phyloP scores from a whole-genome alignment of 345 rosid species.

The Populus davidiana region DNA sequence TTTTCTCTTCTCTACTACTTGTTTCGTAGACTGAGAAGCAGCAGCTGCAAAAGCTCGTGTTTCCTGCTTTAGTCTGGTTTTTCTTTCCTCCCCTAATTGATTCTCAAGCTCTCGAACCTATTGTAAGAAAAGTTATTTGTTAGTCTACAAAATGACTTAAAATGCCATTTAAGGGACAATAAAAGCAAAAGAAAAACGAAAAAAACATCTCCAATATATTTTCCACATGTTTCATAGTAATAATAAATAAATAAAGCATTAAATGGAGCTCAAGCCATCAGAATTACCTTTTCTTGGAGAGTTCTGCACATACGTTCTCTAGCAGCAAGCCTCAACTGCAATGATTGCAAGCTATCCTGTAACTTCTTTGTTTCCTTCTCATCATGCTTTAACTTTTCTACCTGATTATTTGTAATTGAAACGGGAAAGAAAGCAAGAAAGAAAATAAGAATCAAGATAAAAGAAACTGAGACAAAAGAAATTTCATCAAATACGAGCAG shows the following conservation, averaged over 20 bases:
- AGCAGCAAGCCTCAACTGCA: slow-evolving; percentile 76
- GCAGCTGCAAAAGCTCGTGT: slow-evolving; percentile 48
- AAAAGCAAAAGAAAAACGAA: background rate
- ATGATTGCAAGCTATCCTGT: slow-evolving; percentile 72
- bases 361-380: slow-evolving; percentile 88
- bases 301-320: slow-evolving; percentile 68
- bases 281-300: slow-evolving; percentile 81
- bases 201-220: background rate
- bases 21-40: slow-evolving; percentile 44
- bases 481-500: background rate
- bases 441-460: background rate
- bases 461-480: background rate
- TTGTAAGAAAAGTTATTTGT: background rate
- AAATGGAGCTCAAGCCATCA: background rate
- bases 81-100: slow-evolving; percentile 71
- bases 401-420: slow-evolving; percentile 36
- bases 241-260: background rate
- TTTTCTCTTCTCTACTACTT: slow-evolving; percentile 37
- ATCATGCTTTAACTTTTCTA: slow-evolving; percentile 84
- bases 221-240: slow-evolving; percentile 3
- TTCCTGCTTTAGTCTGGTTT: slow-evolving; percentile 82
- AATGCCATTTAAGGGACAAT: background rate
- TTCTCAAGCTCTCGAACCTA: slow-evolving; percentile 84
- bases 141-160: background rate
- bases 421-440: background rate